These are phyloP conservation scores for Saccharomycopsis fibuligera DNA, from an alignment of 805 yeast genomes.

Conservation along the genomic window DNA sequence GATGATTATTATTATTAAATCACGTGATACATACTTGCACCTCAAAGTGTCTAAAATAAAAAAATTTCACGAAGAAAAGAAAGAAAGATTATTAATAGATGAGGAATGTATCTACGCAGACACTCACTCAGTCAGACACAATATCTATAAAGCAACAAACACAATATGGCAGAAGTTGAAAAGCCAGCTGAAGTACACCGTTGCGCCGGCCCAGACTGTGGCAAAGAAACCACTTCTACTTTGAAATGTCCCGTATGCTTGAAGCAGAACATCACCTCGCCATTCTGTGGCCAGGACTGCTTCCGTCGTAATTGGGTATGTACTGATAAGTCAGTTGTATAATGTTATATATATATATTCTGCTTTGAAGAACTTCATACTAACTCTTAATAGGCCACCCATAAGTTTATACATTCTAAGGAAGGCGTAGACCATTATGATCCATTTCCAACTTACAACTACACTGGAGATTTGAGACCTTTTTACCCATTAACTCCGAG, in stretches of 20 bases:
- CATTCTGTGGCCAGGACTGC: constrained; percentile 81
- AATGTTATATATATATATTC: too few species aligned
- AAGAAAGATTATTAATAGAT: too few species aligned
- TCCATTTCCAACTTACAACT: constrained; percentile 78
- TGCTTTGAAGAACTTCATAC: too few species aligned
- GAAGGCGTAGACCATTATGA: constrained; percentile 63
- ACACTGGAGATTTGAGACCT: constrained; percentile 71
- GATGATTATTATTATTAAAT: too few species aligned
- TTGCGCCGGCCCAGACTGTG: constrained; percentile 82
- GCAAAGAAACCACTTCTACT: constrained; percentile 65
- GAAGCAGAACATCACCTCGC: constrained; percentile 54
- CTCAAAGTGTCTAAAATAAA: too few species aligned
- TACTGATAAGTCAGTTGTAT: constrained; percentile 76
- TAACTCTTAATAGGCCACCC: constrained; percentile 64
- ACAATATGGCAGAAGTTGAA: background rate
- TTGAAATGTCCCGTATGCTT: constrained; percentile 91
- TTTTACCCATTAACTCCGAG: constrained; percentile 73
- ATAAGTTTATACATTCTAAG: constrained; percentile 67
- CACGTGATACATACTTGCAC: too few species aligned
- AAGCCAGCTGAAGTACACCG: constrained; percentile 14
- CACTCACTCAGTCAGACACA: too few species aligned
- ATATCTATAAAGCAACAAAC: too few species aligned
- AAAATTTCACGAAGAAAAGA: too few species aligned
- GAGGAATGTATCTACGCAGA: too few species aligned
- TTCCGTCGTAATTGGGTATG: constrained; percentile 64